Conservation (phyloP, 305 asterid species). For the Solanum hybrid region DNA sequence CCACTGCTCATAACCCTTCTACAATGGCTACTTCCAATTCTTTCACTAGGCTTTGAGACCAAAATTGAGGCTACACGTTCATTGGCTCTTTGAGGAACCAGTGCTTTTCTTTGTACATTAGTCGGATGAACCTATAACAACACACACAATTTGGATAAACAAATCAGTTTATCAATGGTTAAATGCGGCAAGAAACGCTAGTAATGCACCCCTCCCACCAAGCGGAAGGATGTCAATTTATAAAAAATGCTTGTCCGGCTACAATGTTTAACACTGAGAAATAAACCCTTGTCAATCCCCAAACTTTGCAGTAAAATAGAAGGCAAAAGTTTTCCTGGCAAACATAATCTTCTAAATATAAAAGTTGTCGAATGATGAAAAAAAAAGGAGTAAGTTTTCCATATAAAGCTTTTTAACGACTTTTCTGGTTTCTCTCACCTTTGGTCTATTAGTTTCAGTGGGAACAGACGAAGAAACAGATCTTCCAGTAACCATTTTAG, state of each 20-base stretch:
- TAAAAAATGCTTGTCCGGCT: not conserved
- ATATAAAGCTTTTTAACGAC: not conserved
- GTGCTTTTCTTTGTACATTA: constrained; percentile 5
- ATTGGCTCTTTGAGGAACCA: constrained; percentile 6
- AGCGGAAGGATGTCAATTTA: not conserved
- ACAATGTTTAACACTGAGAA: not conserved
- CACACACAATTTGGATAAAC: not conserved
- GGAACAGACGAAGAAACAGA: not conserved
- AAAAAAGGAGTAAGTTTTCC: not conserved
- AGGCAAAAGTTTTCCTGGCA: not conserved
- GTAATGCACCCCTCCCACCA: not conserved
- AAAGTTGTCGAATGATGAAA: not conserved
- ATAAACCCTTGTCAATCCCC: not conserved
- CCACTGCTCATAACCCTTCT: constrained; percentile 8
- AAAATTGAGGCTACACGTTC: not conserved
- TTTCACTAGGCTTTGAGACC: constrained; percentile 8
- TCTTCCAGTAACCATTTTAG: not conserved
- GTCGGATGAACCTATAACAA: constrained; percentile 7
- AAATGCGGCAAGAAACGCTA: not conserved
- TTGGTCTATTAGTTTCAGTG: constrained; percentile 1
- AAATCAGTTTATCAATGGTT: not conserved
- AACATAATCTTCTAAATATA: not conserved
- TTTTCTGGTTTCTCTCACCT: constrained; percentile 10
- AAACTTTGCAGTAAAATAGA: not conserved
- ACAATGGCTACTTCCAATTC: constrained; percentile 2